These are phyloP conservation scores for Sarocladiaceae sp. DNA, from an alignment of 2,329 filamentous ascomycete genomes.

Conservation along the genomic window DNA sequence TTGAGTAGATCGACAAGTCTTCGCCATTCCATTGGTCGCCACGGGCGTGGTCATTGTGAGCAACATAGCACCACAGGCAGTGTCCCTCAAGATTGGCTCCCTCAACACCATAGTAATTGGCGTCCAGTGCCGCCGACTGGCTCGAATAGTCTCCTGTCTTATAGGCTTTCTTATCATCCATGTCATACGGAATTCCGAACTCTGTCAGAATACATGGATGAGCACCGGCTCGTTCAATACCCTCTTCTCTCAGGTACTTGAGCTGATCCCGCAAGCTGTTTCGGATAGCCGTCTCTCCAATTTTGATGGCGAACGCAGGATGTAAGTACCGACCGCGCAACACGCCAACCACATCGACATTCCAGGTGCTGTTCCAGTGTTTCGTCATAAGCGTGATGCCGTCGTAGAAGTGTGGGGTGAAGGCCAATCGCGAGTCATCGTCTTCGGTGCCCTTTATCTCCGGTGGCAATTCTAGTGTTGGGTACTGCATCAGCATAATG, in stretches of 20 bases:
- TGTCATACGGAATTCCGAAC: slow-evolving; percentile 97
- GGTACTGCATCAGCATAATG: slow-evolving; percentile 86
- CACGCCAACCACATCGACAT: slow-evolving; percentile 90
- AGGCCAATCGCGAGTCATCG: slow-evolving; percentile 85
- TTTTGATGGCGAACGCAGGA: slow-evolving; percentile 84
- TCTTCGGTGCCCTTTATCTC: slow-evolving; percentile 79
- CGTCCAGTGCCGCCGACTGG: slow-evolving; percentile 87
- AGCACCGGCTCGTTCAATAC: slow-evolving; percentile 77
- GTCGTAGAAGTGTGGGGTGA: slow-evolving; percentile 94
- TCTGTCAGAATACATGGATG: slow-evolving; percentile 89
- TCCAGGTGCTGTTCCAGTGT: slow-evolving; percentile 97
- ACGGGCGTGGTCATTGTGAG: slow-evolving; percentile 76
- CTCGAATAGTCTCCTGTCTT: slow-evolving; percentile 92
- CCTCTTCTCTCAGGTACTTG: slow-evolving; percentile 75
- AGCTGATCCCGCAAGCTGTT: slow-evolving; percentile 91
- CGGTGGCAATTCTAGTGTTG: slow-evolving; percentile 87
- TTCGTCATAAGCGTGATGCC: slow-evolving; percentile 96
- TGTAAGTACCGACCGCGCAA: slow-evolving; percentile 82
- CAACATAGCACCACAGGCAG: slow-evolving; percentile 81
- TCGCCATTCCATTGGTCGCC: slow-evolving; percentile 98
- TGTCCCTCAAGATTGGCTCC: slow-evolving; percentile 78
- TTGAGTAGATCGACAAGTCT: slow-evolving; percentile 83
- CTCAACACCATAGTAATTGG: slow-evolving; percentile 90
- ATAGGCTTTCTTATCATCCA: slow-evolving; percentile 95
- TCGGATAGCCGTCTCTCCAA: slow-evolving; percentile 88